Percentiles rank a stretch among this genome's conserved stretches.
Conservation (phyloP, 257 asterid species). For the Jacaranda mimosifolia region DNA sequence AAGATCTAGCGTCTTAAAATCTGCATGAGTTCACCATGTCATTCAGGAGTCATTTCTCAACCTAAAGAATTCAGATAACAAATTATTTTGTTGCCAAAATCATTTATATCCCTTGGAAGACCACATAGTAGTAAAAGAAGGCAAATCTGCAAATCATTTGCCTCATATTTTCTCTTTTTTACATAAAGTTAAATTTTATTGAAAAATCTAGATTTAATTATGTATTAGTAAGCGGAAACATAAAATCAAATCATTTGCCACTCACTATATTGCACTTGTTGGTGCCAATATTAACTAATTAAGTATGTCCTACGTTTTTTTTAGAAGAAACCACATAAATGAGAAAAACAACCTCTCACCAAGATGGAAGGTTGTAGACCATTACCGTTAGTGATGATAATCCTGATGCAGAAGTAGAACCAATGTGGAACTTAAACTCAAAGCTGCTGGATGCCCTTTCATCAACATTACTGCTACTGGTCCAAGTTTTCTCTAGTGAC, state of each 20-base stretch:
- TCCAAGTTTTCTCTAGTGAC: constrained; percentile 38
- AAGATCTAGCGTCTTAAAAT: not conserved
- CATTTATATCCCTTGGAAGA: not conserved
- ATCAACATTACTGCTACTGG: constrained; percentile 35
- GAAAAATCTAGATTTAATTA: not conserved
- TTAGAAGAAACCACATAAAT: not conserved
- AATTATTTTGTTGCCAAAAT: not conserved
- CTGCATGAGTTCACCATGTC: not conserved
- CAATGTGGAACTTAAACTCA: constrained; percentile 63
- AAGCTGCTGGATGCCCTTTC: constrained; percentile 46
- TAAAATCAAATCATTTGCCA: constrained; percentile 4
- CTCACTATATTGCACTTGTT: not conserved
- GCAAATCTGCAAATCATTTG: not conserved
- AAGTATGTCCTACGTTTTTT: not conserved
- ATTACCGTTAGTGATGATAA: constrained; percentile 46
- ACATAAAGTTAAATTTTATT: too few species aligned
- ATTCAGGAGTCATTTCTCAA: not conserved
- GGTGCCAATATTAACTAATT: too few species aligned
- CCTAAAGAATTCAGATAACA: not conserved
- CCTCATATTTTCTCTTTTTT: not conserved
- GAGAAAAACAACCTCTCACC: not conserved
- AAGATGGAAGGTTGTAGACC: not conserved
- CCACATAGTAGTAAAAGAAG: not conserved
- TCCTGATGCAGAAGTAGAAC: constrained; percentile 45
- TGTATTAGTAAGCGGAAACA: not conserved